Evolutionary conservation across 1,139 yeast genomes (phyloP).

Genomic region (Groenewaldozyma sp.): DNA sequence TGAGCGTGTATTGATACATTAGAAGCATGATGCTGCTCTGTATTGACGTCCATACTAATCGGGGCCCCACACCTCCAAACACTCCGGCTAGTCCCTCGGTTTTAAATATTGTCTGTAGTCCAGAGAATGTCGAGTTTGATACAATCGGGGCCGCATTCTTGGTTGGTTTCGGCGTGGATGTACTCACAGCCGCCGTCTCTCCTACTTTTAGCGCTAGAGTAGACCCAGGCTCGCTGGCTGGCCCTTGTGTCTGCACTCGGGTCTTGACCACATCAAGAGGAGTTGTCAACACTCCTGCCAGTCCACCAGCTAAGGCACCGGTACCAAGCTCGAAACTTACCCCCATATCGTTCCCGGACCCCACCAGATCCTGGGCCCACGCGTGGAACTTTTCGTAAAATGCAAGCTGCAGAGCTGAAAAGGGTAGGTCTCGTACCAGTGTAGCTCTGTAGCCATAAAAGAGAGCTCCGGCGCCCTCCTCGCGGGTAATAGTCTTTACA

Average conservation of each 20-base stretch:
- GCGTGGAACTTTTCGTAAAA: slow-evolving; percentile 71
- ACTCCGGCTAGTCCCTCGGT: slow-evolving; percentile 73
- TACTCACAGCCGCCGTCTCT: neutral
- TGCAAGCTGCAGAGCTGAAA: slow-evolving; percentile 91
- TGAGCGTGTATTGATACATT: slow-evolving; percentile 51
- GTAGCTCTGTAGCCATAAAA: slow-evolving; percentile 94
- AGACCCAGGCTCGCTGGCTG: slow-evolving; percentile 7
- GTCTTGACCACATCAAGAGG: slow-evolving; percentile 93
- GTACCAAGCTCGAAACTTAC: slow-evolving; percentile 66
- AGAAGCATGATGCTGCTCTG: slow-evolving; percentile 93
- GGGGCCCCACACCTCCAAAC: slow-evolving; percentile 92
- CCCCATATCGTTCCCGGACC: slow-evolving; percentile 30
- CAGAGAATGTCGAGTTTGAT: slow-evolving; percentile 50
- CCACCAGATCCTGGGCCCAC: slow-evolving; percentile 28
- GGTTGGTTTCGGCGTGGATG: neutral
- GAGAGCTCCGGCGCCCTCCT: slow-evolving; percentile 69
- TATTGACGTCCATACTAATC: slow-evolving; percentile 92
- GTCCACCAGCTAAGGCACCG: slow-evolving; percentile 95
- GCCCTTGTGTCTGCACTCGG: slow-evolving; percentile 68
- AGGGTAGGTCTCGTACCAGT: slow-evolving; percentile 81
- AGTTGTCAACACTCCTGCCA: slow-evolving; percentile 79
- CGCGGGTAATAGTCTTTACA: slow-evolving; percentile 45
- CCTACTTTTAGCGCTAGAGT: neutral
- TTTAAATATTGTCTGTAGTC: slow-evolving; percentile 56
- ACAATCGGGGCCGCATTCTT: slow-evolving; percentile 15